phyloP scores from a whole-genome alignment of 2,329 filamentous ascomycete species.

The Pleomassaria siparia region DNA sequence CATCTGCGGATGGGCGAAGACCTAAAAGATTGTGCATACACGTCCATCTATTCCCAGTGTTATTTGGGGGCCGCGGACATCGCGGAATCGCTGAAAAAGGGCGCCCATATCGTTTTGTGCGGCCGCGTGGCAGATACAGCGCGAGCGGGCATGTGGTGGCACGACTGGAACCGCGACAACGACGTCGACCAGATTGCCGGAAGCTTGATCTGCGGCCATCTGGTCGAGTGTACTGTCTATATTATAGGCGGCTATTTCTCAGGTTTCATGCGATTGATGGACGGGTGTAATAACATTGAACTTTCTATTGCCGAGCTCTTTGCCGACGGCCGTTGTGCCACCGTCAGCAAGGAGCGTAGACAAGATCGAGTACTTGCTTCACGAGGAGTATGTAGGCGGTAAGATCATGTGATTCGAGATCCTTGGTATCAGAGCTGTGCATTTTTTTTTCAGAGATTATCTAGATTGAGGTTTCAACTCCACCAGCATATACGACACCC shows the following conservation, averaged over 20 bases:
- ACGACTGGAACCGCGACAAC: slow-evolving; percentile 41
- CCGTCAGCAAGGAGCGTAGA: slow-evolving; percentile 47
- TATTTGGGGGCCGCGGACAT: slow-evolving; percentile 48
- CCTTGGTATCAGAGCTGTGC: slow-evolving; percentile 38
- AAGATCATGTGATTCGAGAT: slow-evolving; percentile 38
- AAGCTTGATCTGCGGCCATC: slow-evolving; percentile 54
- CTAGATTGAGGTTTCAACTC: slow-evolving; percentile 47
- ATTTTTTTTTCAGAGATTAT: slow-evolving; percentile 49
- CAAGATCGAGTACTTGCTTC: slow-evolving; percentile 26
- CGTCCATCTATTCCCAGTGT: slow-evolving; percentile 28
- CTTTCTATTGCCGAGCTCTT: slow-evolving; percentile 52
- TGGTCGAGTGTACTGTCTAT: slow-evolving; percentile 59
- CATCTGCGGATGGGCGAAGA: slow-evolving; percentile 38
- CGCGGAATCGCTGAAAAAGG: slow-evolving; percentile 39
- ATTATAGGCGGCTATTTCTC: slow-evolving; percentile 56
- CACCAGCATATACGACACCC: slow-evolving; percentile 45
- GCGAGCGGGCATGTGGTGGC: slow-evolving; percentile 47
- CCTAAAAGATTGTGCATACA: slow-evolving; percentile 32
- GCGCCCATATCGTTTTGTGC: slow-evolving; percentile 46
- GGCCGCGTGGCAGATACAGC: slow-evolving; percentile 46
- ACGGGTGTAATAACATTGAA: slow-evolving; percentile 38
- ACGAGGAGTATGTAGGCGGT: slow-evolving; percentile 16
- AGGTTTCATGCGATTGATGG: slow-evolving; percentile 45
- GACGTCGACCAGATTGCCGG: slow-evolving; percentile 55
- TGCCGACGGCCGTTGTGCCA: slow-evolving; percentile 43